phyloP scores from a whole-genome alignment of 192 early-diverging fungal genomes.

The Mortierella claussenii region DNA sequence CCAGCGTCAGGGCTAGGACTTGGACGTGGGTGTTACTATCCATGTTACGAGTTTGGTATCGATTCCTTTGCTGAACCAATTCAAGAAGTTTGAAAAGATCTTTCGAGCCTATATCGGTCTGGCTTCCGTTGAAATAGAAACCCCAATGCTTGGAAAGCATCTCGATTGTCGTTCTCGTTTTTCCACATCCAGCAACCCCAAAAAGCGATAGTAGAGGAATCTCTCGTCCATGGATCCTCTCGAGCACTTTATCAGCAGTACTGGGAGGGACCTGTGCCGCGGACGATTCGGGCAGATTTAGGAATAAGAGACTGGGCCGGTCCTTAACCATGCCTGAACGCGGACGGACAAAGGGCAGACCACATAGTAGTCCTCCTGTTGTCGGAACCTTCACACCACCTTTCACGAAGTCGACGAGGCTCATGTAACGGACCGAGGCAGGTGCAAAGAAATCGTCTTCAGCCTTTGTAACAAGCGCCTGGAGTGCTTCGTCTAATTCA shows the following conservation, averaged over 20 bases:
- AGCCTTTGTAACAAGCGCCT: too few species aligned
- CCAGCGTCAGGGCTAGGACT: constrained; percentile 14
- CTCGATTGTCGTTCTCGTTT: constrained; percentile 34
- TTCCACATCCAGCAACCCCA: constrained; percentile 37
- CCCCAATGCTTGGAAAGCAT: constrained; percentile 38
- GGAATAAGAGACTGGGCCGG: constrained; percentile 28
- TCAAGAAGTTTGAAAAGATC: constrained; percentile 17
- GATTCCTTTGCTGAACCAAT: constrained; percentile 1
- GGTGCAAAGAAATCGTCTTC: too few species aligned
- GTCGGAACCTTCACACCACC: background rate
- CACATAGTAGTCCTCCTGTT: background rate
- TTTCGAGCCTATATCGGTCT: constrained; percentile 10
- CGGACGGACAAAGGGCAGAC: background rate
- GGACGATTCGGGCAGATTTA: constrained; percentile 22
- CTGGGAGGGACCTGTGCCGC: constrained; percentile 23
- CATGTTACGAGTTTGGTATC: background rate
- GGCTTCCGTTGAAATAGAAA: constrained; percentile 36
- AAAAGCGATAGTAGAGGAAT: constrained; percentile 13
- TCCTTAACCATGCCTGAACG: constrained; percentile 1
- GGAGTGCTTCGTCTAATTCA: too few species aligned
- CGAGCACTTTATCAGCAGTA: constrained; percentile 18
- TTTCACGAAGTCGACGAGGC: background rate
- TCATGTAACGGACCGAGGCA: too few species aligned
- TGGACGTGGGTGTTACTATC: constrained; percentile 20
- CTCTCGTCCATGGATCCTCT: constrained; percentile 9